Percentiles rank a stretch among this genome's conserved stretches.
These are phyloP conservation scores for Scleroderma bovista DNA, from an alignment of 768 basidiomycete species.

Conservation along the genomic window DNA sequence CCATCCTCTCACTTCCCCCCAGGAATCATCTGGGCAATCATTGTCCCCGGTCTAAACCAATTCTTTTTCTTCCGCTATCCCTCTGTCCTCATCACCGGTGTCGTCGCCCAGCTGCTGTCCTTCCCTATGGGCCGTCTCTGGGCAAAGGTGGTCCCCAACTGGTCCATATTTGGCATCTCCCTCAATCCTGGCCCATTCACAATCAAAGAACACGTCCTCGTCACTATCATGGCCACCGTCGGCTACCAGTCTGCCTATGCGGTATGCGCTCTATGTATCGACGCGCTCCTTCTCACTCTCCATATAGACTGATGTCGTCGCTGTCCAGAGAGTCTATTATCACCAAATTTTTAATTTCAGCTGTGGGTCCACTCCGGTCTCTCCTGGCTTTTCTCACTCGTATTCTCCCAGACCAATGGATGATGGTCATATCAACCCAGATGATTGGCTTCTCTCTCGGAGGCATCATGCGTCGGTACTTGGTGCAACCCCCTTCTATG, in stretches of 20 bases:
- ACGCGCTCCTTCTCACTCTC: not conserved
- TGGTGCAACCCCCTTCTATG: slow-evolving; percentile 56
- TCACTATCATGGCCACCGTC: slow-evolving; percentile 64
- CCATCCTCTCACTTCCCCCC: not conserved
- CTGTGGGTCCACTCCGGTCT: slow-evolving; percentile 25
- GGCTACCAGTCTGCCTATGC: slow-evolving; percentile 6
- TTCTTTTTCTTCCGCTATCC: slow-evolving; percentile 75
- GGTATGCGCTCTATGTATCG: not conserved
- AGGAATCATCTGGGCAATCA: slow-evolving; percentile 41
- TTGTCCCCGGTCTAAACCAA: slow-evolving; percentile 74
- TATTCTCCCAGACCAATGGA: slow-evolving; percentile 42
- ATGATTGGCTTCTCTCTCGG: slow-evolving; percentile 47
- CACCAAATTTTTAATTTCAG: slow-evolving; percentile 48
- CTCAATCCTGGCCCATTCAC: slow-evolving; percentile 73
- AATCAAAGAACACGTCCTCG: slow-evolving; percentile 67
- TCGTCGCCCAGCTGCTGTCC: slow-evolving; percentile 64
- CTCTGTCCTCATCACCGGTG: slow-evolving; percentile 31
- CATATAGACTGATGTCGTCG: slow-evolving; percentile 56
- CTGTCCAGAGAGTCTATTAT: slow-evolving; percentile 70
- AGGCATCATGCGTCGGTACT: slow-evolving; percentile 52
- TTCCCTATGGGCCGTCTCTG: slow-evolving; percentile 66
- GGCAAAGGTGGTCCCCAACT: slow-evolving; percentile 49
- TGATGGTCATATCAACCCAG: slow-evolving; percentile 67
- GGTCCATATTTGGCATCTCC: slow-evolving; percentile 49
- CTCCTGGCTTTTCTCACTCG: not conserved